Evolutionary conservation across 768 basidiomycete species (phyloP).

Genomic region (Coprinellus micaceus): DNA sequence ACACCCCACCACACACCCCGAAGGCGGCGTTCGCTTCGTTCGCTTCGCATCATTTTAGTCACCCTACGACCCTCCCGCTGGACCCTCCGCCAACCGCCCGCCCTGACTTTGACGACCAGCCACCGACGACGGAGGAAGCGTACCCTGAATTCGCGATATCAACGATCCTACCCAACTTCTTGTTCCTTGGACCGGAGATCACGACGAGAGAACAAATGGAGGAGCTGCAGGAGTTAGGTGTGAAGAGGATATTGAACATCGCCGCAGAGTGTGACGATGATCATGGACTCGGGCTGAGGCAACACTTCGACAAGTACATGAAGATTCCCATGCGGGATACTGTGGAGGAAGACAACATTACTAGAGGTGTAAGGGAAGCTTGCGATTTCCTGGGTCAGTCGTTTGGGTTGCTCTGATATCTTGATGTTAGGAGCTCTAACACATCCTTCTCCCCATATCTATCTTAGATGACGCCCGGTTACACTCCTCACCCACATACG

Average conservation of each 20-base stretch:
- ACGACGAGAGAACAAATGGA: slow-evolving; percentile 70
- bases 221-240: slow-evolving; percentile 69
- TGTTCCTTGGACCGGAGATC: slow-evolving; percentile 89
- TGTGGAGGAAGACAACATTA: slow-evolving; percentile 90
- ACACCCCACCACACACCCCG: slow-evolving; percentile 52
- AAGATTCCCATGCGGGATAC: slow-evolving; percentile 93
- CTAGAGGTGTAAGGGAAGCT: slow-evolving; percentile 74
- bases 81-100: slow-evolving; percentile 55
- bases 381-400: slow-evolving; percentile 82
- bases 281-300: slow-evolving; percentile 61
- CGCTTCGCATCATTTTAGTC: not conserved
- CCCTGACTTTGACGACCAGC: slow-evolving; percentile 47
- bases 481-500: slow-evolving; percentile 86
- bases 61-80: not conserved
- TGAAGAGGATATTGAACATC: slow-evolving; percentile 87
- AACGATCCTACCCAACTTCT: slow-evolving; percentile 85
- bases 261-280: slow-evolving; percentile 89
- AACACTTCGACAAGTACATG: slow-evolving; percentile 78
- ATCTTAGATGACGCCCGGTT: slow-evolving; percentile 84
- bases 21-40: slow-evolving; percentile 25
- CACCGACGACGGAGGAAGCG: slow-evolving; percentile 57
- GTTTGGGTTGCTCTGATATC: not conserved
- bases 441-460: not conserved
- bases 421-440: not conserved
- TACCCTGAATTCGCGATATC: slow-evolving; percentile 77